Evolutionary conservation across 2,329 filamentous ascomycete genomes (phyloP).

Genomic region (Cercospora zeina): DNA sequence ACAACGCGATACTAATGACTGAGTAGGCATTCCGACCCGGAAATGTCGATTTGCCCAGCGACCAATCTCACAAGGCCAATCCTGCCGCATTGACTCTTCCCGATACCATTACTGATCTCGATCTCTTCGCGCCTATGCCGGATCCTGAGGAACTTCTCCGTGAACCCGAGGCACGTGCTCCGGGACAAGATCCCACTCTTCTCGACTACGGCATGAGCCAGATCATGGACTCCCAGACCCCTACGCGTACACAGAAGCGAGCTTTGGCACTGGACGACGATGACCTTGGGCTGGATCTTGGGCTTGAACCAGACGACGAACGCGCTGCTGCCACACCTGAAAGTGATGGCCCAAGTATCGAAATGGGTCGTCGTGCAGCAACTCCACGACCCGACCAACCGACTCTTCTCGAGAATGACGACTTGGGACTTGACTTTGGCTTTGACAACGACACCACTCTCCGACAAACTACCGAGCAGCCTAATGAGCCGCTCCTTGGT

Average conservation of each 20-base stretch:
- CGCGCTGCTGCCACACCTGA: slow-evolving; percentile 41
- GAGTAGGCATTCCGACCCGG: slow-evolving; percentile 86
- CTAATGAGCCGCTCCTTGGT: slow-evolving; percentile 29
- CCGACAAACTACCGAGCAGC: slow-evolving; percentile 23
- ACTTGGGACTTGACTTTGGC: slow-evolving; percentile 53
- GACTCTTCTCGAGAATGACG: slow-evolving; percentile 59
- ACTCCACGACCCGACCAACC: slow-evolving; percentile 58
- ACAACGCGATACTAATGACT: background rate
- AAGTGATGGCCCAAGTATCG: slow-evolving; percentile 60
- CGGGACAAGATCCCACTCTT: slow-evolving; percentile 46
- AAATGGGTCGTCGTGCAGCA: slow-evolving; percentile 86
- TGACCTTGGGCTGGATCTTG: slow-evolving; percentile 65
- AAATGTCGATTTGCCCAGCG: slow-evolving; percentile 91
- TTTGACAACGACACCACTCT: slow-evolving; percentile 41
- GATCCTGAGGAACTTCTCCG: slow-evolving; percentile 78
- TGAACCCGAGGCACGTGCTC: slow-evolving; percentile 35
- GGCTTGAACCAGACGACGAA: slow-evolving; percentile 47
- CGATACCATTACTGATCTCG: slow-evolving; percentile 89
- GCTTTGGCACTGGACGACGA: slow-evolving; percentile 56
- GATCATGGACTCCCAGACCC: slow-evolving; percentile 57
- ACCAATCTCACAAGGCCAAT: slow-evolving; percentile 72
- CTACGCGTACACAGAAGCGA: slow-evolving; percentile 29
- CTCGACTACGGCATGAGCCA: slow-evolving; percentile 69
- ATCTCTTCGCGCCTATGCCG: slow-evolving; percentile 74
- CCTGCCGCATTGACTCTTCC: slow-evolving; percentile 85